These are phyloP conservation scores for Fusarium mexicanum DNA, from an alignment of 2,329 filamentous ascomycete genomes.

Conservation along the genomic window DNA sequence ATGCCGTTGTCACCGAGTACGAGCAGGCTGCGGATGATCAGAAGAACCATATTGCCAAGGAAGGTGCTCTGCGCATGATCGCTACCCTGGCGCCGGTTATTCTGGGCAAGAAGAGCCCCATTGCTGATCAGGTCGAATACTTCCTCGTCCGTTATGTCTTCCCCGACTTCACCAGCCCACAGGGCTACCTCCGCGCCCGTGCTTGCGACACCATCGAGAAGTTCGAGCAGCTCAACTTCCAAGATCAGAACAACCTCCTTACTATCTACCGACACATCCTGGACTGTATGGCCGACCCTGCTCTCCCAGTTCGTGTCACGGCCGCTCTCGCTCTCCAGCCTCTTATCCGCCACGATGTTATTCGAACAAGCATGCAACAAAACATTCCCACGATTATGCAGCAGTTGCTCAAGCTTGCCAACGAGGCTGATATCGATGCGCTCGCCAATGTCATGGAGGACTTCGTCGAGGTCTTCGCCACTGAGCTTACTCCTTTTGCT, in stretches of 20 bases:
- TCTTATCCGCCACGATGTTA: conserved; percentile 93
- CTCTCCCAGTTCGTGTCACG: conserved; percentile 91
- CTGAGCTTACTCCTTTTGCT: conserved; percentile 94
- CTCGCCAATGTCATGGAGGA: conserved; percentile 99
- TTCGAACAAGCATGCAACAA: conserved; percentile 94
- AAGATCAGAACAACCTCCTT: conserved; percentile 93
- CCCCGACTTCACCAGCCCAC: conserved; percentile 92
- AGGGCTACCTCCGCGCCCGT: conserved; percentile 91
- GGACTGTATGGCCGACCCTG: conserved; percentile 95
- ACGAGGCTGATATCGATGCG: conserved; percentile 97
- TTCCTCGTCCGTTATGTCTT: conserved; percentile 99
- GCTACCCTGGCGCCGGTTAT: conserved; percentile 94
- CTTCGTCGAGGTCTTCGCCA: conserved; percentile 98
- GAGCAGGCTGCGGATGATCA: conserved; percentile 84
- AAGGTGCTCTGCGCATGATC: conserved; percentile 96
- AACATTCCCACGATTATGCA: conserved; percentile 99
- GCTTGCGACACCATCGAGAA: conserved; percentile 98
- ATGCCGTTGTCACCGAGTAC: conserved; percentile 92
- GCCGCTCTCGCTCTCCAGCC: conserved; percentile 94
- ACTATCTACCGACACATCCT: conserved; percentile 97
- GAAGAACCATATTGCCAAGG: conserved; percentile 95
- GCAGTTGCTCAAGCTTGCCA: conserved; percentile 94
- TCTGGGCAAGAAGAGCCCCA: conserved; percentile 96
- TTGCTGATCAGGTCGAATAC: conserved; percentile 96
- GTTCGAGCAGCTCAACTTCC: conserved; percentile 96